These are phyloP conservation scores for Cytospora mali DNA, from an alignment of 2,329 filamentous ascomycete genomes.

Conservation along the genomic window DNA sequence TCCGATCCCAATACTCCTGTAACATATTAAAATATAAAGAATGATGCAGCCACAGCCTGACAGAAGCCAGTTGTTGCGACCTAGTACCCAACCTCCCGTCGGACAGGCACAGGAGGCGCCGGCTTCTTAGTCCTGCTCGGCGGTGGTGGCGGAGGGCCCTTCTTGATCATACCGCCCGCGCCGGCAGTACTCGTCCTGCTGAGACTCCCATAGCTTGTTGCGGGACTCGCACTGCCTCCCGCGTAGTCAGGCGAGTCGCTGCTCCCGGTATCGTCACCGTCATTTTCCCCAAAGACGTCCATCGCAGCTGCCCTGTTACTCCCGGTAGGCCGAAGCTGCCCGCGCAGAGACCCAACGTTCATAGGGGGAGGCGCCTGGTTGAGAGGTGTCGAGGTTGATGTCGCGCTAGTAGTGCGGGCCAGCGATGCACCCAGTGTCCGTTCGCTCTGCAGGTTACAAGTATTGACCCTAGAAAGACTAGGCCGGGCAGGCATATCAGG, in stretches of 20 bases:
- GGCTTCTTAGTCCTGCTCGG: constrained; percentile 57
- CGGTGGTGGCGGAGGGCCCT: constrained; percentile 50
- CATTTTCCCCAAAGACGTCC: constrained; percentile 51
- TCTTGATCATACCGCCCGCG: constrained; percentile 31
- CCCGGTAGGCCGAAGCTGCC: constrained; percentile 48
- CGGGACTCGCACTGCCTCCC: constrained; percentile 56
- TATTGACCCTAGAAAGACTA: constrained; percentile 41
- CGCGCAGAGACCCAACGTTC: constrained; percentile 43
- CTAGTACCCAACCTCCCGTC: constrained; percentile 38
- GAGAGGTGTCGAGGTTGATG: constrained; percentile 28
- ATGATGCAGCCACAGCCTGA: background rate
- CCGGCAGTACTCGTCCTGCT: constrained; percentile 49
- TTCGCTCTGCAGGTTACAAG: constrained; percentile 43
- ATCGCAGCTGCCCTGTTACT: constrained; percentile 43
- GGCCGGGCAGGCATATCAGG: constrained; percentile 38
- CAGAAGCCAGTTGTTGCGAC: background rate
- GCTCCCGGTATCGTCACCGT: constrained; percentile 53
- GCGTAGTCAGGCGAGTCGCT: constrained; percentile 54
- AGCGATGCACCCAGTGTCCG: constrained; percentile 20
- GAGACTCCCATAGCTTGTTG: constrained; percentile 58
- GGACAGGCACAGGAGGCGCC: constrained; percentile 53
- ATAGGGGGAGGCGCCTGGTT: constrained; percentile 27
- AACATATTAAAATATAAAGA: background rate
- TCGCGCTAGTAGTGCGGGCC: constrained; percentile 22
- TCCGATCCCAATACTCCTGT: background rate